Conservation (phyloP, 2,329 filamentous ascomycete species). For the Tolypocladium ophioglossoides region DNA sequence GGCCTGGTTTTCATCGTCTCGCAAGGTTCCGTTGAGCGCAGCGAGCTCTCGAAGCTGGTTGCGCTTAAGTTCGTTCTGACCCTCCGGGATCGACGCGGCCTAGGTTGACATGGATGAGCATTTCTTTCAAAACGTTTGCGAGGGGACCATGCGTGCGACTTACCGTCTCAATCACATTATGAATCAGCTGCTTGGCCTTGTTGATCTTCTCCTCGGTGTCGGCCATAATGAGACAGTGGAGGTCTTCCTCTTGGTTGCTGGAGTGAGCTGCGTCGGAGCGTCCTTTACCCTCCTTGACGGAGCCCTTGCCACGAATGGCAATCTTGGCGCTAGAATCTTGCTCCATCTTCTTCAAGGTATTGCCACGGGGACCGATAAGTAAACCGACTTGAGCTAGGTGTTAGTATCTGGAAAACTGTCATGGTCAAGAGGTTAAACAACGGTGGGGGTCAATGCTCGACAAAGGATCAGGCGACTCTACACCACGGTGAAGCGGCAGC, state of each 20-base stretch:
- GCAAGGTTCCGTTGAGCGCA: slow-evolving; percentile 94
- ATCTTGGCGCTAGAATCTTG: slow-evolving; percentile 95
- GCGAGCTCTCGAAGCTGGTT: slow-evolving; percentile 97
- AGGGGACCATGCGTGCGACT: slow-evolving; percentile 23
- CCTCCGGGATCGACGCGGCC: slow-evolving; percentile 97
- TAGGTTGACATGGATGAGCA: slow-evolving; percentile 27
- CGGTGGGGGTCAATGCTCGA: slow-evolving; percentile 1
- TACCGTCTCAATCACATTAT: slow-evolving; percentile 98
- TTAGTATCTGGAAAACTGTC: slow-evolving; percentile 56
- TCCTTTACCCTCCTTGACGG: slow-evolving; percentile 98
- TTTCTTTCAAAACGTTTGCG: background rate
- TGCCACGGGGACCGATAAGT: slow-evolving; percentile 99
- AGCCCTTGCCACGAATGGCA: slow-evolving; percentile 98
- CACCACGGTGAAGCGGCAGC: background rate
- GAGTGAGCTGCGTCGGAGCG: slow-evolving; percentile 97
- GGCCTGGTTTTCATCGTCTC: slow-evolving; percentile 97
- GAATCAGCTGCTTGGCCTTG: slow-evolving; percentile 96
- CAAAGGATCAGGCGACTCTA: background rate
- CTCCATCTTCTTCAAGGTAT: slow-evolving; percentile 99
- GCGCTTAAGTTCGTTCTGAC: slow-evolving; percentile 96
- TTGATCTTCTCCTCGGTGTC: slow-evolving; percentile 99
- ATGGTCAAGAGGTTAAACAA: slow-evolving; percentile 1
- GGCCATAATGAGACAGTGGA: slow-evolving; percentile 99
- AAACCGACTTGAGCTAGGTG: slow-evolving; percentile 98
- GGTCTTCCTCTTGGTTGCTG: slow-evolving; percentile 99